Evolutionary conservation across 306 rosid species (phyloP), one percentile per base, ranked within the genome.

Genomic region (Neltuma alba): DNA sequence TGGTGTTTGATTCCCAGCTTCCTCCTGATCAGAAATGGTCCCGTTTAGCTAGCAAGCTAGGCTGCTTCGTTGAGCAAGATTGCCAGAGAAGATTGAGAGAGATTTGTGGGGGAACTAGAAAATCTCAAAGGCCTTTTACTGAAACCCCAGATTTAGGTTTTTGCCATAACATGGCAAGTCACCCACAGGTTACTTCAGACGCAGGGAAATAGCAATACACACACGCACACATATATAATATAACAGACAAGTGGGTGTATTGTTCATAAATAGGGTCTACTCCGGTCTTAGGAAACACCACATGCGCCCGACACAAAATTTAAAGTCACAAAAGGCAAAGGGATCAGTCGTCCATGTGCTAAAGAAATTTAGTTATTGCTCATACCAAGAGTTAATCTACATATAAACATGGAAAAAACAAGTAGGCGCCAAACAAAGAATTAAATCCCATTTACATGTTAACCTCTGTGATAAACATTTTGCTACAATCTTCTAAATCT

Each of bases 1-100:
- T 78, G 80, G 77, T 82, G 78, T 76, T 67, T 70, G 70, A 85
- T 78, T 89, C 83, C 80, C 81, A 66, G 84, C 73, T 83, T 82
- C 77, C 72, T 80, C 77, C 75, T 54, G 75, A 76, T 86, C 85
- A 79, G 79, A 84, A 76, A 79, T 84, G 90, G 86, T 89, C 88
- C 88, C 76, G 18, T 54, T 11, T 68, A 5, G 68, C 68, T 31
- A 5, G 67, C 40, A 1, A 5, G n/a, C 50, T 44, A 9, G n/a
- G 30, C 34, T 76, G 31, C 20, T 72, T 69, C 7, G 36, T 58
- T 54, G n/a, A 74, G 23, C 27, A 69, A 86, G 72, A 66, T 34
- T 47, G 78, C 48, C 42, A 70, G 50, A 18, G 18, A 78, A 63
- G 71, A 41, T 69, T 27, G 60, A 70, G 57, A 62, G 69, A 77